Evolutionary conservation across 331 rosid genomes (phyloP).

Genomic region (Arachis monticola): DNA sequence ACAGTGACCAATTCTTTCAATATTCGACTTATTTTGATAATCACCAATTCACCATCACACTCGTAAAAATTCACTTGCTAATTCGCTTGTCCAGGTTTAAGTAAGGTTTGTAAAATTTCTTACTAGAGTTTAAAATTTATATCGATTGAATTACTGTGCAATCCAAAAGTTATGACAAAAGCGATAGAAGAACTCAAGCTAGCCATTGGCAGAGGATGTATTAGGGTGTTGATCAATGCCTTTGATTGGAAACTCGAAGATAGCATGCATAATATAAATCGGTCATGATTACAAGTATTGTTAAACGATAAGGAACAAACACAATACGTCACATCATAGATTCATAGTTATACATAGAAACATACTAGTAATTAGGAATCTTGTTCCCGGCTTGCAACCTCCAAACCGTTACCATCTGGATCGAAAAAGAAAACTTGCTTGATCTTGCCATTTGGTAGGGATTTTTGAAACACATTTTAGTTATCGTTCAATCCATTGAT

Average conservation of each 20-base stretch:
- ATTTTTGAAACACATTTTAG: slow-evolving; percentile 43
- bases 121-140: no score
- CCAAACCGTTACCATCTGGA: slow-evolving; percentile 96
- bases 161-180: slow-evolving; percentile 17
- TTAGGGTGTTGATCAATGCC: slow-evolving; percentile 30
- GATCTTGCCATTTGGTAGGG: slow-evolving; percentile 63
- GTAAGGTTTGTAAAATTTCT: no score
- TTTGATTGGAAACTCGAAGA: slow-evolving; percentile 50
- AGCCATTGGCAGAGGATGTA: slow-evolving; percentile 25
- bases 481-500: no score
- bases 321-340: background rate
- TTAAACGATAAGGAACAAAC: background rate
- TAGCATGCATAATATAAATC: slow-evolving; percentile 10
- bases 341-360: background rate
- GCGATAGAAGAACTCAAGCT: slow-evolving; percentile 32
- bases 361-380: slow-evolving; percentile 25
- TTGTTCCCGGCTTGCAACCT: slow-evolving; percentile 57
- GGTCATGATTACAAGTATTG: background rate
- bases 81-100: no score
- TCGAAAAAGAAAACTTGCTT: slow-evolving; percentile 90
- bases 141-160: slow-evolving; percentile 24
- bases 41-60: no score
- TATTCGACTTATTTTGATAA: no score
- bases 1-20: no score
- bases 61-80: no score